Evolutionary conservation across 305 asterid genomes (phyloP).

Genomic region (Solanum hybrid): DNA sequence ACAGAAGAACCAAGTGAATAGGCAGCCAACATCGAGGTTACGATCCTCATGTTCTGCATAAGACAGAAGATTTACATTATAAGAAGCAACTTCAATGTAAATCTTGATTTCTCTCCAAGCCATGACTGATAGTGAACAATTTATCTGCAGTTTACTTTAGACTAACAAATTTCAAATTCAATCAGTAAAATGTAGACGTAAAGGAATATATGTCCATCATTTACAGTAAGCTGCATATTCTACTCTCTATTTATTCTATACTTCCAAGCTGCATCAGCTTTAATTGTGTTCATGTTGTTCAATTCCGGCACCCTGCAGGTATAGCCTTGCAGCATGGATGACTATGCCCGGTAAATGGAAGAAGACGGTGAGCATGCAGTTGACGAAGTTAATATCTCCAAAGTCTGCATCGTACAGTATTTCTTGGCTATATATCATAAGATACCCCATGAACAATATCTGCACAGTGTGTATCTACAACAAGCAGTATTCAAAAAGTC

Average conservation of each 20-base stretch:
- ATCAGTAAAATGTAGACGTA: neutral
- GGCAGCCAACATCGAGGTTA: neutral
- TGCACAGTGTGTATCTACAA: neutral
- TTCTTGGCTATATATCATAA: slow-evolving; percentile 14
- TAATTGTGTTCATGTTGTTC: neutral
- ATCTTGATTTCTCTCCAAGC: too few species aligned
- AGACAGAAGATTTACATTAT: neutral
- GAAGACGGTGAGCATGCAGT: slow-evolving; percentile 1
- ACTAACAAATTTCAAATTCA: too few species aligned
- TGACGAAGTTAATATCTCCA: slow-evolving; percentile 10
- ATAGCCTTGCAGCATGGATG: neutral
- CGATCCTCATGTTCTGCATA: neutral
- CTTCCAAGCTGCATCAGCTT: neutral
- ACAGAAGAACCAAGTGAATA: neutral
- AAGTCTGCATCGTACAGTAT: slow-evolving; percentile 1
- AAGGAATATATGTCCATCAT: neutral
- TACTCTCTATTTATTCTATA: neutral
- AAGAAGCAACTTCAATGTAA: too few species aligned
- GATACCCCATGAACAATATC: slow-evolving; percentile 2
- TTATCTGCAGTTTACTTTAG: too few species aligned
- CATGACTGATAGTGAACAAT: too few species aligned
- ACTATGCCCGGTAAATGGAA: slow-evolving; percentile 4
- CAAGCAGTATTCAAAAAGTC: neutral
- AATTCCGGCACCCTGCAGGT: neutral
- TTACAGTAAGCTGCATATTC: neutral